Evolutionary conservation across 1,284 basidiomycete species (phyloP).

Genomic region (Cerioporus squamosus): DNA sequence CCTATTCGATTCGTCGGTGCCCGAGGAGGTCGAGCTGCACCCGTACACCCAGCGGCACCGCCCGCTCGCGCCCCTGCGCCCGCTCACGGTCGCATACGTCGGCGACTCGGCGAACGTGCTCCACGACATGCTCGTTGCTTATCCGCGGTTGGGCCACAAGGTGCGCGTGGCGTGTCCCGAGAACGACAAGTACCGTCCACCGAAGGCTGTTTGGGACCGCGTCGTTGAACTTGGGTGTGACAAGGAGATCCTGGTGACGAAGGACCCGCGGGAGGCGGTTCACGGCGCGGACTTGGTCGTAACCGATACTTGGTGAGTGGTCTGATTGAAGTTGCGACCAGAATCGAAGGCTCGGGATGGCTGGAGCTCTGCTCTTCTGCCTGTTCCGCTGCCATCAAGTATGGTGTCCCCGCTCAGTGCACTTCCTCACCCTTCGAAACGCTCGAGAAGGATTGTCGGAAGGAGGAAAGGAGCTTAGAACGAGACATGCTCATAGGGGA

Average conservation of each 20-base stretch:
- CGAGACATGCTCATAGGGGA: no score
- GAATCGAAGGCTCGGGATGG: no score
- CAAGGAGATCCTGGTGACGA: conserved; percentile 74
- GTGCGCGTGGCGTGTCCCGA: conserved; percentile 84
- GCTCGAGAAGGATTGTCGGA: no score
- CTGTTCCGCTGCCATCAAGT: no score
- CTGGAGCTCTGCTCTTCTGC: no score
- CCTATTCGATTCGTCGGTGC: conserved; percentile 43
- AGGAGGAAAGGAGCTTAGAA: no score
- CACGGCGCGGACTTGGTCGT: conserved; percentile 91
- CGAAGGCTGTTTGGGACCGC: conserved; percentile 79
- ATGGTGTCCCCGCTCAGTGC: no score
- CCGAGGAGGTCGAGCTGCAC: not conserved
- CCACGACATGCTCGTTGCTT: conserved; percentile 96
- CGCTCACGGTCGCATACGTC: conserved; percentile 90
- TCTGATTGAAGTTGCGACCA: no score
- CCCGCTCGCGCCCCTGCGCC: conserved; percentile 40
- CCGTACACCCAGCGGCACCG: not conserved
- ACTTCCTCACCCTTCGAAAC: no score
- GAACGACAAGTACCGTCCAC: conserved; percentile 71
- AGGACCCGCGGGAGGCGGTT: conserved; percentile 86
- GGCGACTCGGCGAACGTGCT: conserved; percentile 97
- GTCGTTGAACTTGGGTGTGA: conserved; percentile 75
- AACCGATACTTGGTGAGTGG: conserved; percentile 89
- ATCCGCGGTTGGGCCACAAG: conserved; percentile 89